Evolutionary conservation across 2,329 filamentous ascomycete species (phyloP), one percentile per base, ranked within the genome.

Genomic region (Sporothrix protearum): DNA sequence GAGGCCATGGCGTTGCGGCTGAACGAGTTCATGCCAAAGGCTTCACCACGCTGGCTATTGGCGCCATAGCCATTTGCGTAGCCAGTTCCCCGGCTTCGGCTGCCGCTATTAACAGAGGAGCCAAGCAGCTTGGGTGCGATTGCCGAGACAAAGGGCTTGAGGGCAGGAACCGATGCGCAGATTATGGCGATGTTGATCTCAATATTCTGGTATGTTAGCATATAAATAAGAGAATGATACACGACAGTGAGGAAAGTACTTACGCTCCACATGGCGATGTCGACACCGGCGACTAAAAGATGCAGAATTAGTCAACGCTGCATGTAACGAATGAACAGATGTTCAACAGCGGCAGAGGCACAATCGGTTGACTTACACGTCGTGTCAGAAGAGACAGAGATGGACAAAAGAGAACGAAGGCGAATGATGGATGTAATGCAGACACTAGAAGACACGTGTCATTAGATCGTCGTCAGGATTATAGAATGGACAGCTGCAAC

Each of bases 201-300:
- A 9, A 63, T 63, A 36, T 63, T 63, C 59, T 63, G 9, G 1
- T 2, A 25, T 8, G 59, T 63, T 63, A 63, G 59, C 3, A 45
- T 4, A 25, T 9, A 19, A n/a, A 4, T 6, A 4, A 14, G 30
- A 12, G 4, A 42, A 42, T 42, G 12, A 0, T 1, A 22, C 14
- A 39, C 10, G 19, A 14, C 3, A 30, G 30, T 6, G 12, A 6
- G 53, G 22, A 36, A 1, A 16, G 19, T 30, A 45, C 59, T 63
- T 63, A 63, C 59, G 16, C 59, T 63, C 59, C 59, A 63, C 59
- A 63, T 63, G n/a, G 59, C 59, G 36, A 63, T 63, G 16, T 63
- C 36, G 9, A 63, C 22, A 25, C 59, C 59, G 8, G 59, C 59
- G 42, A 63, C 59, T 63, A 28, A 25, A 42, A n/a, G n/a, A n/a